Evolutionary conservation across 352 stramenopile species (phyloP).

Genomic region (Blastocystis sp.): DNA sequence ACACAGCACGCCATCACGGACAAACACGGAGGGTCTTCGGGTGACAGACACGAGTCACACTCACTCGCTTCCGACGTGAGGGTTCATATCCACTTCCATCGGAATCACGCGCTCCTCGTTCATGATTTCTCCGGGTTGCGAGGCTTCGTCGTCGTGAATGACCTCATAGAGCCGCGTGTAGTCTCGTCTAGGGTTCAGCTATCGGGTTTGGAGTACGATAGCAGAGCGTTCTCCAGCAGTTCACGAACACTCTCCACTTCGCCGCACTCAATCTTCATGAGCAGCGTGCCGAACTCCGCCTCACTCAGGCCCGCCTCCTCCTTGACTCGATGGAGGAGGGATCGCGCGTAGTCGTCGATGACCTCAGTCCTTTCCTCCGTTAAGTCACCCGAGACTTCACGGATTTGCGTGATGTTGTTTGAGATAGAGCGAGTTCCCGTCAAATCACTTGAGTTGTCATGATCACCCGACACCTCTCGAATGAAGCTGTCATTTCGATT

Average conservation of each 20-base stretch:
- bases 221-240: background rate
- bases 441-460: too few species aligned
- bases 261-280: constrained; percentile 57
- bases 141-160: background rate
- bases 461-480: constrained; percentile 6
- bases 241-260: constrained; percentile 24
- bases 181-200: constrained; percentile 7
- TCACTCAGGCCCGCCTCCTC: constrained; percentile 35
- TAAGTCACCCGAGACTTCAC: constrained; percentile 17
- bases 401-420: too few species aligned
- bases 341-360: constrained; percentile 17
- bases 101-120: constrained; percentile 27
- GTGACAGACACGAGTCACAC: too few species aligned
- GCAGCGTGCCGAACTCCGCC: constrained; percentile 37
- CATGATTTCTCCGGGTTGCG: constrained; percentile 5
- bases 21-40: constrained; percentile 28
- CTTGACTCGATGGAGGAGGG: constrained; percentile 27
- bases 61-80: too few species aligned
- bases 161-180: too few species aligned
- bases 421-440: too few species aligned
- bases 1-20: constrained; percentile 15
- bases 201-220: background rate
- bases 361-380: constrained; percentile 33
- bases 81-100: too few species aligned
- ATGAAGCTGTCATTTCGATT: constrained; percentile 26